Conservation (phyloP, 345 rosid genomes). For the Chamaenerion angustifolium region DNA sequence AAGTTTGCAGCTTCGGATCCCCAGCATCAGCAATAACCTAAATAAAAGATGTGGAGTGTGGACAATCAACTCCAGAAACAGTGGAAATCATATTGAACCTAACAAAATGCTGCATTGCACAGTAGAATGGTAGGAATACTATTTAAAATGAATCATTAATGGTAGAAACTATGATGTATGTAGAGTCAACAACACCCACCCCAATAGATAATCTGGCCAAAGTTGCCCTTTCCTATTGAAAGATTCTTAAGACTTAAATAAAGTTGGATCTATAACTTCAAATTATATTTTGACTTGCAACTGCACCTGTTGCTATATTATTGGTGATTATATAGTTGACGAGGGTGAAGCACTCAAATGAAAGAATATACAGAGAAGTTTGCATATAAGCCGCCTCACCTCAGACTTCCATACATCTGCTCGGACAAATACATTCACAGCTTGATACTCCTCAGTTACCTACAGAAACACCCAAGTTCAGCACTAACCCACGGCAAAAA, state of each 20-base stretch:
- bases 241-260: no score
- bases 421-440: constrained; percentile 80
- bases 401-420: constrained; percentile 60
- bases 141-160: no score
- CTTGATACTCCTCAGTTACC: constrained; percentile 88
- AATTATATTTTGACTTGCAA: no score
- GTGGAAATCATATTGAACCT: background rate
- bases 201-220: no score
- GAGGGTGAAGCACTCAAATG: background rate
- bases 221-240: no score
- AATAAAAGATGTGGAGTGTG: constrained; percentile 10
- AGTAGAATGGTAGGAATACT: background rate
- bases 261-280: no score
- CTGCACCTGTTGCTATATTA: no score
- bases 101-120: constrained; percentile 1
- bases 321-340: background rate
- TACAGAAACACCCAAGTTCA: constrained; percentile 17
- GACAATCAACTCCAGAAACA: background rate
- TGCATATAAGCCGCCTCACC: constrained; percentile 32
- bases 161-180: no score
- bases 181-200: no score
- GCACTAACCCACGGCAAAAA: constrained; percentile 10
- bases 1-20: constrained; percentile 92
- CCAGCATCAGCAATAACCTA: constrained; percentile 63
- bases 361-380: background rate